phyloP scores from a whole-genome alignment of 169 alveolate species.

The Plasmodium knowlesi region DNA sequence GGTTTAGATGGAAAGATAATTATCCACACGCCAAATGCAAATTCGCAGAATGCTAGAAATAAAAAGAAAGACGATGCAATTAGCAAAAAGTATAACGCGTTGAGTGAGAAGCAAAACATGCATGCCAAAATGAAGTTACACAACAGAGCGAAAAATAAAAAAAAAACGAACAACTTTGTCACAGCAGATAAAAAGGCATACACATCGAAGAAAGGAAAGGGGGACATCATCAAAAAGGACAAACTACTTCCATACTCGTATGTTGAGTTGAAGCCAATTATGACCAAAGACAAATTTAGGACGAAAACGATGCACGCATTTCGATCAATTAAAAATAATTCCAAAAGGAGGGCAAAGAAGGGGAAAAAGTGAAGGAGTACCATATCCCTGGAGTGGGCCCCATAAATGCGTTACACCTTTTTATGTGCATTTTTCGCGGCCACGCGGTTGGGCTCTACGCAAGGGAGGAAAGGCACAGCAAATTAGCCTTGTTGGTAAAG shows the following conservation, averaged over 20 bases:
- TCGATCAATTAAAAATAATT: conserved; percentile 33
- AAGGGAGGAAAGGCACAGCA: background rate
- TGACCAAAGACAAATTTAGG: conserved; percentile 68
- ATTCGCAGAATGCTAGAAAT: background rate
- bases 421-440: background rate
- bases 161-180: conserved; percentile 12
- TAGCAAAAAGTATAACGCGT: conserved; percentile 14
- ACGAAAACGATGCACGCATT: conserved; percentile 53
- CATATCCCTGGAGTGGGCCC: background rate
- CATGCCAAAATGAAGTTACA: conserved; percentile 12
- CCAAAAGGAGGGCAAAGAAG: conserved; percentile 31
- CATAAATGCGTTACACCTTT: background rate
- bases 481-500: background rate
- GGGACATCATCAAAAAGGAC: conserved; percentile 70
- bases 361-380: background rate
- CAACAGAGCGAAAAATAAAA: conserved; percentile 17
- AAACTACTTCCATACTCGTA: conserved; percentile 62
- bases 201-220: conserved; percentile 74
- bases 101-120: conserved; percentile 47
- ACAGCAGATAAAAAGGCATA: conserved; percentile 63
- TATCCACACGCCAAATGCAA: background rate
- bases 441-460: background rate
- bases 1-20: conserved; percentile 60
- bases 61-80: conserved; percentile 31
- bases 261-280: conserved; percentile 68